Percentiles rank a stretch among this genome's conserved stretches.
Conservation (phyloP, 2,329 filamentous ascomycete genomes). For the Diplodia seriata region DNA sequence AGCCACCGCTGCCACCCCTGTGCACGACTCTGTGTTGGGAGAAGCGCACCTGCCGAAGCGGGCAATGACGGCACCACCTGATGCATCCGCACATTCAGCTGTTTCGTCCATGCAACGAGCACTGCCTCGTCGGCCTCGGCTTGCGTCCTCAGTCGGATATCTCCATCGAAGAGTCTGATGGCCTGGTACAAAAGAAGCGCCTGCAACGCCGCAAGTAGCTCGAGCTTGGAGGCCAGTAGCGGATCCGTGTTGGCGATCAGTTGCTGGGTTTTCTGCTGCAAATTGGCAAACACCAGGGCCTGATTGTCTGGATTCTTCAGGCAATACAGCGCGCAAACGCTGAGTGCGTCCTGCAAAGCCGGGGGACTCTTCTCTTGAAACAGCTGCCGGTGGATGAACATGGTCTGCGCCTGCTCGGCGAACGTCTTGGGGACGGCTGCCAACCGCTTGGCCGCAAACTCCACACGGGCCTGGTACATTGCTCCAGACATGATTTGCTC, state of each 20-base stretch:
- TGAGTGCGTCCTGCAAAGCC: constrained; percentile 36
- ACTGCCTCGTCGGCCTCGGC: constrained; percentile 38
- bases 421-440: constrained; percentile 33
- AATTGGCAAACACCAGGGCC: constrained; percentile 33
- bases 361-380: constrained; percentile 33
- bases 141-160: constrained; percentile 37
- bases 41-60: neutral
- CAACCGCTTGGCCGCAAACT: constrained; percentile 31
- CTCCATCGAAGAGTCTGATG: constrained; percentile 41
- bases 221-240: constrained; percentile 19
- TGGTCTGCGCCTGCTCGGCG: constrained; percentile 34
- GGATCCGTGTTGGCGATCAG: constrained; percentile 33
- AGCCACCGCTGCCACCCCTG: constrained; percentile 40
- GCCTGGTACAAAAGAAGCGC: constrained; percentile 40
- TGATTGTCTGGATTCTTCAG: constrained; percentile 32
- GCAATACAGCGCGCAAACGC: constrained; percentile 35
- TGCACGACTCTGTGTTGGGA: constrained; percentile 20
- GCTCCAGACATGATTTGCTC: constrained; percentile 2
- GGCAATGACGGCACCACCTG: neutral
- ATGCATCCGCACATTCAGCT: constrained; percentile 32
- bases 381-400: constrained; percentile 35
- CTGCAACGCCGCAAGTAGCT: constrained; percentile 37
- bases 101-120: constrained; percentile 38
- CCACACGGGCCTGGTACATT: constrained; percentile 29
- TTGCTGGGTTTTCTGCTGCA: constrained; percentile 34